Evolutionary conservation across 164 flowering plant genomes (phyloP), one percentile per base, ranked within the genome.

Genomic region (Warburgia ugandensis): DNA sequence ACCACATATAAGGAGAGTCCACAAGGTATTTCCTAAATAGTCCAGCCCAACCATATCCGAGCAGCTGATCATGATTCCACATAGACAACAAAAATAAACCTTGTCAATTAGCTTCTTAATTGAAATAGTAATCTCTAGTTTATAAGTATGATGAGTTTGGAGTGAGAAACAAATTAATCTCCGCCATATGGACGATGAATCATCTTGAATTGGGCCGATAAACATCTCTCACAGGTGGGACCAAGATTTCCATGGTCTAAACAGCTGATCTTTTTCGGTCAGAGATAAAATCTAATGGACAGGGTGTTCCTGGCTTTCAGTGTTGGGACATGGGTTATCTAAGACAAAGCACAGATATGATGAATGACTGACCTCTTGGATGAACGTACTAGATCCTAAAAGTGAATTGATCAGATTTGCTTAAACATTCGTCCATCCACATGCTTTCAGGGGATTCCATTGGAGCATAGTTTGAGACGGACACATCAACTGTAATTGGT

Each of bases 1-100:
- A 58, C 62, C 62, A 58, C 62, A 58, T 58, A 43, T 50, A 50
- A 22, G 62, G 62, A 26, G 50, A 58, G 33, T 58, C 62, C 9
- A 58, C 62, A 6, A 58, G 62, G 33, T 22, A 58, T 49, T 42
- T 58, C 29, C 62, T 29, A 25, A 50, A 58, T 29, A 58, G 48
- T 14, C 62, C 62, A 3, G 62, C 62, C 62, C 55, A 58, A 4
- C 62, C 62, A 43, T 49, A 58, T 38, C 62, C 62, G 20, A 50
- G 47, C 62, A 58, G 22, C 62, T 49, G 0, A 3, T 1, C 12
- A n/a, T 3, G 29, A 4, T 12, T 14, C 14, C 13, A 16, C 0
- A 12, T 26, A 6, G 19, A 26, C 21, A 10, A 5, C 10, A 17
- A n/a, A 5, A n/a, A 3, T 16, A 48, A 17, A 19, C 11, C 5